phyloP scores from a whole-genome alignment of 106 monocot genomes.

The Allium sativum region DNA sequence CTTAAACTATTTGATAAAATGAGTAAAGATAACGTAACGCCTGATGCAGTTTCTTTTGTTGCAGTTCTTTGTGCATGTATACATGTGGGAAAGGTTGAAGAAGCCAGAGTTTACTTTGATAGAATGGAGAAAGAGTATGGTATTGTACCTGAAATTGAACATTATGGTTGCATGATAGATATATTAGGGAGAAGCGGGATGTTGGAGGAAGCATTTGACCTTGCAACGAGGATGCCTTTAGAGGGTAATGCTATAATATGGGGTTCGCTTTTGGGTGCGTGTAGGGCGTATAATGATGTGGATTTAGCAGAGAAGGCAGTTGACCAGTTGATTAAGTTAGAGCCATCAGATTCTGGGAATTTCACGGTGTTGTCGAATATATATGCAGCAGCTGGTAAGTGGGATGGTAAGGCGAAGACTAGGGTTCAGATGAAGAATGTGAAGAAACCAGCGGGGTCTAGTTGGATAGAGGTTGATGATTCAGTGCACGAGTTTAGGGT shows the following conservation, averaged over 20 bases:
- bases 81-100: constrained; percentile 51
- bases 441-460: constrained; percentile 52
- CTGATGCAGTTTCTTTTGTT: constrained; percentile 61
- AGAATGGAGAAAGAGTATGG: constrained; percentile 64
- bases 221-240: constrained; percentile 51
- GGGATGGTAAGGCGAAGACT: constrained; percentile 57
- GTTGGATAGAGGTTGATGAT: constrained; percentile 64
- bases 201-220: constrained; percentile 48
- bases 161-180: constrained; percentile 79
- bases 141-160: constrained; percentile 65
- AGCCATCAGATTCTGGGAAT: constrained; percentile 47
- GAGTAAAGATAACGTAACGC: constrained; percentile 39
- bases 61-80: constrained; percentile 72
- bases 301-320: constrained; percentile 53
- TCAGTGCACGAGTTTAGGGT: constrained; percentile 62
- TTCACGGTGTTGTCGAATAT: constrained; percentile 64
- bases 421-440: constrained; percentile 49
- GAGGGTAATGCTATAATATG: constrained; percentile 71
- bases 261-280: constrained; percentile 69
- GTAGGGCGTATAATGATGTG: constrained; percentile 59
- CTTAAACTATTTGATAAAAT: constrained; percentile 48
- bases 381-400: constrained; percentile 53
- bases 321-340: constrained; percentile 31
- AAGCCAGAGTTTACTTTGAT: constrained; percentile 36
- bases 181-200: constrained; percentile 61